Base-by-base conservation (phyloP, 345 rosid species). In the Garcia nutans region DNA sequence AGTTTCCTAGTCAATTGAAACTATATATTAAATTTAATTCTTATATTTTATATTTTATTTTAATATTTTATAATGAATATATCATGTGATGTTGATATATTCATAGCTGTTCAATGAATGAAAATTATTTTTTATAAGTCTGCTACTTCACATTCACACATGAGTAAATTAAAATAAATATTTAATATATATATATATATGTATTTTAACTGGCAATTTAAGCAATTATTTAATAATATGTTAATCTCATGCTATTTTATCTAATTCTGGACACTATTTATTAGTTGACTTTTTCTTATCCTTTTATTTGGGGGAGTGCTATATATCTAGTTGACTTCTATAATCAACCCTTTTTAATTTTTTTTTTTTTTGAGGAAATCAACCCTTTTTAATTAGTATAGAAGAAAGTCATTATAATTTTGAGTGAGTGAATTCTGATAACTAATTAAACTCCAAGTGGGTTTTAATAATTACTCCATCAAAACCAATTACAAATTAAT, bases 251-350 rank as follows among this genome's bases (percentile, higher is more conserved):
- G n/a, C 33, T 58, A 33, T 42, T 42, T 60, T 59, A 10, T 24
- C 41, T 59, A 42, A 64, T 37, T 64, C 2, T 37, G 1, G 8
- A 11, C 15, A 64, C 68, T 64, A 23, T 64, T 28, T 37, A 33
- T 64, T 64, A 64, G 47, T 64, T 64, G 68, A 64, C 68, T 37
- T 64, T 64, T 64, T 64, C 11, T 37, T 8, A 8, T 6, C 28
- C 11, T 15, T 3, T 12, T 20, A 7, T 26, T 13, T 8, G 13
- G 20, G 26, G 28, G 5, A 9, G 41, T n/a, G 9, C 28, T 37
- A 3, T 37, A 16, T 41, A 28, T 7, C 9, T 17, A 5, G 58
- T 61, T 73, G 68, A 45, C 76, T 5, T 23, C 0, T 0, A 23
- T 64, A 1, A 72, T 28, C 31, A 28, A 28, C 31, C 31, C 31